Evolutionary conservation across 2,329 filamentous ascomycete species (phyloP).

Genomic region (Trichoderma sp.): DNA sequence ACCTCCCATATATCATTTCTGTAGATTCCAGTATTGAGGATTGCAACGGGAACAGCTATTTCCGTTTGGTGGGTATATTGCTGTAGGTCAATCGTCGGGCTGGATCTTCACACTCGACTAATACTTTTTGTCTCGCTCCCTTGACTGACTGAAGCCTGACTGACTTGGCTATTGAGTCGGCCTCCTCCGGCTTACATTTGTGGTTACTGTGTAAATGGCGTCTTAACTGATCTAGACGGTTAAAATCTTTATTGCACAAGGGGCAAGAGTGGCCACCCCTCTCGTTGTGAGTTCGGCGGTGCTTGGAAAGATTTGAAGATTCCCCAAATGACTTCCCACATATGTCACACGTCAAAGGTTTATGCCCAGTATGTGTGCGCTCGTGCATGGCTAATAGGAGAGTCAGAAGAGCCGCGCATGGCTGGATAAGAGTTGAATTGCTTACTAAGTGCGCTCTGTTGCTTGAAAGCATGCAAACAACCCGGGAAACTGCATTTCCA

Average conservation of each 20-base stretch:
- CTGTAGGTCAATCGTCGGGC: neutral
- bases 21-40: neutral
- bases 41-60: neutral
- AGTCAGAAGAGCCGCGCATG: slow-evolving; percentile 22
- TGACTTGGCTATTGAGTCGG: neutral
- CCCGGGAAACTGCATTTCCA: slow-evolving; percentile 54
- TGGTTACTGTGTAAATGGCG: slow-evolving; percentile 44
- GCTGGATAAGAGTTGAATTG: slow-evolving; percentile 20
- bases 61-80: neutral
- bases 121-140: neutral
- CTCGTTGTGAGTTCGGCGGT: slow-evolving; percentile 61
- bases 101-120: neutral
- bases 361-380: slow-evolving; percentile 65
- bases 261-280: slow-evolving; percentile 54
- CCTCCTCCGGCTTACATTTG: slow-evolving; percentile 19
- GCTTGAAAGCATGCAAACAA: slow-evolving; percentile 63
- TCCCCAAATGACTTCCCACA: slow-evolving; percentile 64
- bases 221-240: slow-evolving; percentile 61
- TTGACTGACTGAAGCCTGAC: neutral
- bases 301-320: slow-evolving; percentile 67
- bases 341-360: slow-evolving; percentile 59
- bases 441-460: slow-evolving; percentile 67
- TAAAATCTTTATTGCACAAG: slow-evolving; percentile 58
- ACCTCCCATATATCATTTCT: neutral
- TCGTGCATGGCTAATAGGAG: slow-evolving; percentile 60